These are phyloP conservation scores for Metschnikowia baotianmanensis DNA, from an alignment of 805 yeast genomes.

Conservation along the genomic window DNA sequence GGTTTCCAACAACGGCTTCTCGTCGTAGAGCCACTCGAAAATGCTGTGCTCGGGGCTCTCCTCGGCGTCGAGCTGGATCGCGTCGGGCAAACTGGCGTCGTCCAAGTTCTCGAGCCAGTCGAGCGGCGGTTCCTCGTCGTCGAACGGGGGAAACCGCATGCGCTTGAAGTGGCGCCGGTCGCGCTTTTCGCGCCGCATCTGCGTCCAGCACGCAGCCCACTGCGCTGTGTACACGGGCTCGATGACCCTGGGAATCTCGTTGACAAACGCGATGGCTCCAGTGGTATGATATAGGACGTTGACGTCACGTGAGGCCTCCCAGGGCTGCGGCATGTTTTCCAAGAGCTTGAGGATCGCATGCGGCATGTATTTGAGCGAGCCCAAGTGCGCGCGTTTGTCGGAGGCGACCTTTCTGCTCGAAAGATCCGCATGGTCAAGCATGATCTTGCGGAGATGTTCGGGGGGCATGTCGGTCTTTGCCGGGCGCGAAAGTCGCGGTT, in stretches of 20 bases:
- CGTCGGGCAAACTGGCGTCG: constrained; percentile 67
- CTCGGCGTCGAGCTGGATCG: constrained; percentile 60
- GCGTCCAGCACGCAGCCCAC: constrained; percentile 92
- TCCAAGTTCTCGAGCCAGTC: constrained; percentile 79
- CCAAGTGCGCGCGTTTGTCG: constrained; percentile 84
- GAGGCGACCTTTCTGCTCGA: constrained; percentile 73
- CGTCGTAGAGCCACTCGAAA: constrained; percentile 78
- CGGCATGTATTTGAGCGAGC: constrained; percentile 92
- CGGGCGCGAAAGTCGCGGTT: constrained; percentile 52
- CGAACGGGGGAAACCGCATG: constrained; percentile 93
- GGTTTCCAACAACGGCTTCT: constrained; percentile 63
- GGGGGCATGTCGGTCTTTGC: constrained; percentile 86
- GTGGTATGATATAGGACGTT: constrained; percentile 83
- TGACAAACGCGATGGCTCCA: constrained; percentile 94
- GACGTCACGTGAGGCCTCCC: constrained; percentile 88
- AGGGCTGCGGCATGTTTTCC: constrained; percentile 98
- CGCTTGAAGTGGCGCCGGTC: constrained; percentile 88
- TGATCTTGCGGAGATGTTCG: constrained; percentile 83
- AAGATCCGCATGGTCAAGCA: constrained; percentile 81
- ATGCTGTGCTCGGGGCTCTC: constrained; percentile 54
- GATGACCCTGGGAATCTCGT: constrained; percentile 87
- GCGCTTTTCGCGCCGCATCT: constrained; percentile 91
- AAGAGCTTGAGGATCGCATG: constrained; percentile 86
- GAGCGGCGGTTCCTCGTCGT: constrained; percentile 94
- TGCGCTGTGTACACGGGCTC: constrained; percentile 91